Conservation (phyloP, 1,284 basidiomycete species). For the Cystobasidium pallidum region DNA sequence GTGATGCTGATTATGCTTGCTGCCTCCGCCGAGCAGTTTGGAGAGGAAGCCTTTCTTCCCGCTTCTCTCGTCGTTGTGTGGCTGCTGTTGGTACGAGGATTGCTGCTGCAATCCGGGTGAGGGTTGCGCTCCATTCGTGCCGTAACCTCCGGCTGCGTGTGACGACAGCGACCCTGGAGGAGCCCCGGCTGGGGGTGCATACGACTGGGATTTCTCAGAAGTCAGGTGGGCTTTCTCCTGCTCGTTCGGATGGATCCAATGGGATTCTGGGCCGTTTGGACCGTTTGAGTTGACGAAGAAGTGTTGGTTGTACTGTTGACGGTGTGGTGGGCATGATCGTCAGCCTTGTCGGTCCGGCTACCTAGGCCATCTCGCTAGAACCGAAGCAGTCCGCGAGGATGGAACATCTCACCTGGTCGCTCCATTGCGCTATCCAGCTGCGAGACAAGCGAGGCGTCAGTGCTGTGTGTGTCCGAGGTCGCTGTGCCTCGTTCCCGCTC, state of each 20-base stretch:
- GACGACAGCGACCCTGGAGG: slow-evolving; percentile 18
- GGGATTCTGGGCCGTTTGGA: slow-evolving; percentile 27
- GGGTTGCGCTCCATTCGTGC: not conserved
- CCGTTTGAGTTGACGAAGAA: slow-evolving; percentile 39
- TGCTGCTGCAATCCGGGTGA: not conserved
- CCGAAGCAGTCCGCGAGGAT: not conserved
- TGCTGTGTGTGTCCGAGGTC: not conserved
- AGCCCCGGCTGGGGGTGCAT: slow-evolving; percentile 29
- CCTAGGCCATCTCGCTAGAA: too few species aligned
- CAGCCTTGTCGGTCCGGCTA: too few species aligned
- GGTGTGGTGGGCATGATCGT: not conserved
- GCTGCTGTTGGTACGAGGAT: not conserved
- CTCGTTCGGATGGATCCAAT: slow-evolving; percentile 42
- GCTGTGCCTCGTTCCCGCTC: not conserved
- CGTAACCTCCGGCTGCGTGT: too few species aligned
- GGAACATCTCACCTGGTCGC: slow-evolving; percentile 10
- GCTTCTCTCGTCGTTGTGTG: not conserved
- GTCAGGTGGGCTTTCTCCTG: slow-evolving; percentile 3
- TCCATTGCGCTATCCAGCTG: slow-evolving; percentile 41
- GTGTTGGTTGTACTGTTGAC: slow-evolving; percentile 9
- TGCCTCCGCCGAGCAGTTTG: slow-evolving; percentile 6
- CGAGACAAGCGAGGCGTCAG: not conserved
- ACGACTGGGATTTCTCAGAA: slow-evolving; percentile 10
- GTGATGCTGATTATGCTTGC: slow-evolving; percentile 14
- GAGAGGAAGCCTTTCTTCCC: slow-evolving; percentile 21